Base-by-base conservation (phyloP, 305 asterid species). In the Fraxinus xanthoxyloides region DNA sequence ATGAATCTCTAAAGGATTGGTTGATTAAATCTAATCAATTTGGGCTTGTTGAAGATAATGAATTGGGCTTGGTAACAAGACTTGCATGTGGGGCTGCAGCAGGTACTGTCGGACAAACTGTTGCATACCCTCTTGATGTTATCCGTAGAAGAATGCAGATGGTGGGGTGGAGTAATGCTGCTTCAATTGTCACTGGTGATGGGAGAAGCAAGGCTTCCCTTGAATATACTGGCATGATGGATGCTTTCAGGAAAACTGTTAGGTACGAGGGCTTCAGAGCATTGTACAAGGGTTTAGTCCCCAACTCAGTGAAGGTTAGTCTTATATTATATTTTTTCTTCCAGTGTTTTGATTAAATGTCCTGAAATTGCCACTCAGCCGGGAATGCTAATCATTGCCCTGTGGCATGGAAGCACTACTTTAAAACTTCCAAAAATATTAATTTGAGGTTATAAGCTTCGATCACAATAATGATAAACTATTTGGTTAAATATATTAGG, bases 111-210 rank as follows among this genome's bases (percentile, higher is more conserved):
- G 98, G 98, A 61, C 98, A 95, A 87, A 95, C 98, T 80, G 90
- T 95, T 87, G 98, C 98, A 19, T 95, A 95, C 86, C 98, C 98
- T 17, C 97, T 95, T 67, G 98, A 95, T 79, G 98, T 95, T 80
- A 91, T 95, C 51, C 98, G 98, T 48, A 86, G 98, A 87, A 89
- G 98, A 89, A 95, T 95, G 98, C 98, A 95, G 88, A 95, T 95
- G 98, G 98, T 89, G 75, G 98, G 98, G 30, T 93, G 98, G 98
- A 93, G 85, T 81, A 89, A 95, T 84, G 98, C 98, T 77, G 76
- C 97, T 83, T 90, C 98, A 21, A 81, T 95, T 54, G 89, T 95
- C 76, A 84, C 92, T 24, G 97, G 97, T 82, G 97, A 92, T 72
- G 98, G 98, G 63, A 89, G 87, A 85, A 77, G 89, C 90, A 92